Conservation (phyloP, 352 stramenopile species). For the Phytopythium vexans region DNA sequence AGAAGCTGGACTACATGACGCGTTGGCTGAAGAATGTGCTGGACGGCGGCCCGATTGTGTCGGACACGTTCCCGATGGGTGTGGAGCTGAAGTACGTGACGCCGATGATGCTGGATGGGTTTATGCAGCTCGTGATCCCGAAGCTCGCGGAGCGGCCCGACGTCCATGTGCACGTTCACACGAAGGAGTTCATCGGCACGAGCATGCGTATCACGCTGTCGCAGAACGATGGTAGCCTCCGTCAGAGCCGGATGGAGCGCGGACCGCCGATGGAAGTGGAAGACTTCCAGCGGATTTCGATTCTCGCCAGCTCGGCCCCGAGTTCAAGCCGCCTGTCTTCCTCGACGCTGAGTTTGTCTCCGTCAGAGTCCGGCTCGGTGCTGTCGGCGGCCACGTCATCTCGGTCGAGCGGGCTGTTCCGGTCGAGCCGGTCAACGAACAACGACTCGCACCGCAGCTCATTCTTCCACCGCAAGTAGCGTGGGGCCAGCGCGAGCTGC, state of each 20-base stretch:
- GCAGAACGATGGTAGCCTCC: constrained; percentile 34
- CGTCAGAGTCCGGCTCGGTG: constrained; percentile 37
- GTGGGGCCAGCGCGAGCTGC: not conserved
- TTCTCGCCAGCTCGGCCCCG: constrained; percentile 37
- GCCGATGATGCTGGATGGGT: constrained; percentile 88
- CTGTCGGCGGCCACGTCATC: constrained; percentile 33
- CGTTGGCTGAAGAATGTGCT: constrained; percentile 88
- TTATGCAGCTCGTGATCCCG: constrained; percentile 88
- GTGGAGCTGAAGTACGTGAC: constrained; percentile 89
- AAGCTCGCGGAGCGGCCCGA: constrained; percentile 82
- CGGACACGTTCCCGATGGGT: constrained; percentile 85
- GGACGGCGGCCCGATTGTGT: constrained; percentile 79
- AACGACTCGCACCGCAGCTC: constrained; percentile 38
- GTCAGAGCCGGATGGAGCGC: constrained; percentile 23
- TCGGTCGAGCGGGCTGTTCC: constrained; percentile 44
- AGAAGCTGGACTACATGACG: constrained; percentile 91
- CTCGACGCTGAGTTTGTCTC: constrained; percentile 52
- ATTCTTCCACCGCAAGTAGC: constrained; percentile 66
- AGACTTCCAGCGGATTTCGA: constrained; percentile 70
- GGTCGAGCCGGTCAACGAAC: constrained; percentile 40
- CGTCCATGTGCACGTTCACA: constrained; percentile 87
- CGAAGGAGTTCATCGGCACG: constrained; percentile 88
- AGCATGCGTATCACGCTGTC: constrained; percentile 88
- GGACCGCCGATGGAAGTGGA: constrained; percentile 47
- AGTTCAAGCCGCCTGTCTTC: constrained; percentile 42